Conservation (phyloP, 306 rosid genomes). For the Cucumis sativus region Cucumber_9930_V3 NC_026655.2:11652501-11653000, state of each 20-base stretch:
- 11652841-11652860: no score
- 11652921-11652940: not conserved
- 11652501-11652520: no score
- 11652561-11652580: no score
- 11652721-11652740: not conserved
- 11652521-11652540: no score
- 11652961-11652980: not conserved
- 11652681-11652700: no score
- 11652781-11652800: no score
- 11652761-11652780: not conserved
- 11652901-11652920: not conserved
- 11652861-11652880: not conserved
- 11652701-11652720: not conserved
- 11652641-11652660: no score
- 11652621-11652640: no score
- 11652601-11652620: no score
- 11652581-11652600: no score
- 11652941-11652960: constrained; percentile 8
- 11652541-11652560: no score
- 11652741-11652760: not conserved
- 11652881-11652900: not conserved
- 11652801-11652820: not conserved
- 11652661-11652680: no score
- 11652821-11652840: not conserved
- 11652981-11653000: not conserved